Base-by-base conservation (phyloP, 2,329 filamentous ascomycete genomes). In the Verticillium dahliae region DNA sequence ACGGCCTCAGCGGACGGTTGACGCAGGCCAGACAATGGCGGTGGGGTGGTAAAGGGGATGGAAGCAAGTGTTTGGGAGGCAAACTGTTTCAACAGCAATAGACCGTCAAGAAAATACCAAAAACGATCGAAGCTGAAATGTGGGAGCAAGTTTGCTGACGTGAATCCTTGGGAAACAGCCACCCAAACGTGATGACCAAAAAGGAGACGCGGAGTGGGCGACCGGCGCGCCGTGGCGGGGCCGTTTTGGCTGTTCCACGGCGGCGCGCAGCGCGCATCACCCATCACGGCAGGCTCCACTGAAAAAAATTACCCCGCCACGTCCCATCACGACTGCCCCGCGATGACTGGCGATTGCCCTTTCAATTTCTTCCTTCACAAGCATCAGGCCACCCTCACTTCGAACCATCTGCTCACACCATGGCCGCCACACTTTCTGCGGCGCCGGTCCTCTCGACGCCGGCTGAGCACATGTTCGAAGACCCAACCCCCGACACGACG, bases 361-460 rank as follows among this genome's bases (percentile, higher is more conserved):
- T 7, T 50, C 45, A 22, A 18, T 22, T 41, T 41, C n/a, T 41
- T 9, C 15, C 9, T 11, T 22, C n/a, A 9, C 39, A 2, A n/a
- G 5, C 45, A 27, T 50, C 45, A 22, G 39, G 45, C 45, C 45
- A 50, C 45, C n/a, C 3, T 27, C 18, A 22, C 45, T 27, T 27
- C 27, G 27, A 7, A 50, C n/a, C 45, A 27, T 18, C 9, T 27
- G n/a, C 7, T 22, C 22, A 6, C 39, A 27, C 45, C 45, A 50
- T 50, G 45, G n/a, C 56, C 6, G 56, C 35, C 10, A 31, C 56
- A 15, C 54, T 56, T 4, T 56, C 54, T 14, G 76, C 81, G 14
- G 71, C 86, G 9, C 86, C 86, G 3, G 81, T 86, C 35, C 81
- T 89, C 55, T 89, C 86, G 33, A 89, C 86, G 0, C 85, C 86